Base-by-base conservation (phyloP, 805 yeast species). In the Suhomyces kilbournensis region DNA sequence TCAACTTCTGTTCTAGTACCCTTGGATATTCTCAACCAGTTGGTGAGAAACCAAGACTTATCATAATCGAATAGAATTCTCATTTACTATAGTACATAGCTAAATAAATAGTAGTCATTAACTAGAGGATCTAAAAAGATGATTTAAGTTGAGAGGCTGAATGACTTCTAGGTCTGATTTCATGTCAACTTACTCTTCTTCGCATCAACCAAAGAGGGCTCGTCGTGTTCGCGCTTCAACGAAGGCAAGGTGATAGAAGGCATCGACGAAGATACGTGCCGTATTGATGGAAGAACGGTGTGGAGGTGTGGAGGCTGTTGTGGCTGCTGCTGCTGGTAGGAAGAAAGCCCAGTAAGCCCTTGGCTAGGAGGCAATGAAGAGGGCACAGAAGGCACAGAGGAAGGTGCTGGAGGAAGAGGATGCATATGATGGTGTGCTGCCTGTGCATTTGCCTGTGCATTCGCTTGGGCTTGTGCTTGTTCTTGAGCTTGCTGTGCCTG, bases 191-290 rank as follows among this genome's bases (percentile, higher is more conserved):
- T 49, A 3, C 28, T 28, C 51, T 56, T 56, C 47, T 56, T 56
- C 23, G 46, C 46, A 15, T 46, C 52, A 10, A 51, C 56, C 2
- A 32, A 15, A 20, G 34, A 23, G 15, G 43, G 15, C 19, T 61
- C 65, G 3, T 63, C 67, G 44, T 55, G 54, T 35, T 63, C 68
- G 26, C 68, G 57, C 52, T 64, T 65, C 30, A 64, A 57, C 7
- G 65, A 53, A 15, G 65, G 65, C 34, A 56, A 54, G 38, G 55
- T 55, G 15, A 55, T 53, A n/a, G 51, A 48, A 32, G 47, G 46
- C 19, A 50, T 35, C 15, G 53, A 45, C 22, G 47, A 35, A 2
- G 51, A 32, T 30, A 53, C 49, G 25, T 43, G 47, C 43, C 53
- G 38, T n/a, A 50, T 45, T 15, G 52, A 49, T 17, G 52, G 51